Evolutionary conservation across 495 filamentous ascomycete genomes (phyloP), one percentile per base, ranked within the genome.

Genomic region (Hypoxylon cercidicola): DNA sequence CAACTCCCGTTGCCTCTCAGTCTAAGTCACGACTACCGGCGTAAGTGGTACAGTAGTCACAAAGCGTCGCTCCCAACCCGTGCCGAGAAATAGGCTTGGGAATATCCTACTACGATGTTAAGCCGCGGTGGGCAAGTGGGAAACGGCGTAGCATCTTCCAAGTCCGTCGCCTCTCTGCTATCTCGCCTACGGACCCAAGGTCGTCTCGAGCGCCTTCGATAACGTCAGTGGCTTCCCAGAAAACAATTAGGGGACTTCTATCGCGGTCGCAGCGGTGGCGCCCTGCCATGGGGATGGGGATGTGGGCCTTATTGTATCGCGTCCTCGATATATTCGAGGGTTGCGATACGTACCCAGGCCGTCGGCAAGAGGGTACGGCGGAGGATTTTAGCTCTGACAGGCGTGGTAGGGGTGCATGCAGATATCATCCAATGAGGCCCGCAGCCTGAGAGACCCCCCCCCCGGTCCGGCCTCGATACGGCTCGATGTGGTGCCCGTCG

Each of bases 21-120:
- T 59, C 55, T 59, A 63, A 56, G 49, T 56, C 60, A 59, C 59
- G 62, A 68, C 65, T 63, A 68, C 65, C 55, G 59, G 64, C 65
- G 49, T 68, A 44, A 54, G 62, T 63, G 25, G 39, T 45, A 39
- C 55, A 34, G 56, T 65, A 61, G 55, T 44, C 51, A 56, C 56
- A 30, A 52, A 69, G 60, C 56, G 66, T 69, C 66, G 57, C 66
- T 55, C 45, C 49, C 18, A 5, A 57, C 47, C 51, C 47, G 46
- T 60, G 66, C 60, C 61, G 55, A 61, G 66, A 60, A n/a, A 15
- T 51, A 45, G 53, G 43, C 30, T 52, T 57, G 16, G 11, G 48
- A 43, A 49, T 43, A 55, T 55, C 48, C 43, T 43, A 43, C 55
- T 53, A 64, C 53, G 20, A 51, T 47, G 30, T 19, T 56, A 35